Base-by-base conservation (phyloP, 169 alveolate species). In the Plasmodium berghei region DNA sequence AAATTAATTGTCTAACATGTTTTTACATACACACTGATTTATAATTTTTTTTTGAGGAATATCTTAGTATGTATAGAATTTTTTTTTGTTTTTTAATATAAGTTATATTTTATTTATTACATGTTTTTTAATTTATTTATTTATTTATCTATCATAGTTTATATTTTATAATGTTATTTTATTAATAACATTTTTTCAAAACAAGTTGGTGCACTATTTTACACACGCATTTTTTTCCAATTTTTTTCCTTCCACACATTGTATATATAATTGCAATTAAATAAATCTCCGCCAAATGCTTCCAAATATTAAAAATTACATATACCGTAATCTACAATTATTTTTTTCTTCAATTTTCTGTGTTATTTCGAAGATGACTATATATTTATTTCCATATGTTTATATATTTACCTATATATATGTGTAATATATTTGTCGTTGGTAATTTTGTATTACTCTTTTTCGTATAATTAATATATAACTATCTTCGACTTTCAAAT, bases 131-230 rank as follows among this genome's bases (percentile, higher is more conserved):
- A 34, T 34, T 34, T 34, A 34, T 34, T 34, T 34, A 34, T 34
- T 34, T 2, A 34, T 34, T 34, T 34, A 34, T 34, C 3, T 34
- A 34, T 34, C 42, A 4, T 34, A 34, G 42, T 34, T 34, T 34
- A 28, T 28, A 28, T 28, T 28, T 28, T 28, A 34, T 34, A 34
- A 34, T 34, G 8, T 34, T 34, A 34, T 34, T 34, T 34, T 34
- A 34, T 34, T 34, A 34, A 34, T 34, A 34, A 34, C 42, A 34
- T 34, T 34, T 34, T 34, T 34, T 34, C 42, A 34, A 34, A 34
- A 74, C 73, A 46, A 45, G 54, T 46, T 55, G 67, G 88, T 74
- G 88, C 88, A 52, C 88, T 61, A 62, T 18, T 74, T 74, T 52
- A 74, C 88, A 74, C 88, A 55, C 73, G 42, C 22, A 16, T 59